Evolutionary conservation across 2,329 filamentous ascomycete species (phyloP).

Genomic region (Sphaerulina musiva): DNA sequence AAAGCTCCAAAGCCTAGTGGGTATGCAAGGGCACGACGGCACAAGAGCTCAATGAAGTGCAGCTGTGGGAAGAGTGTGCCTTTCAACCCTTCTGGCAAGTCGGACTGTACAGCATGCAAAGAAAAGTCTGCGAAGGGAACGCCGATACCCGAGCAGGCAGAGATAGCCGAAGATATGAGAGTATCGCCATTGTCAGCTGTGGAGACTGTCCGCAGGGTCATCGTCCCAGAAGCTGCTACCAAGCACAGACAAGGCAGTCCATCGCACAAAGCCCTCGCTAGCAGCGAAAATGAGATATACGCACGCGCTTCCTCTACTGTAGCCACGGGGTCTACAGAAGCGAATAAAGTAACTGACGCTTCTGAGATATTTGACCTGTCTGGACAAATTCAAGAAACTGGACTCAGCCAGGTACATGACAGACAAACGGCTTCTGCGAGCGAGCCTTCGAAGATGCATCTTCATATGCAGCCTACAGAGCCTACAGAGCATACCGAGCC

Average conservation of each 20-base stretch:
- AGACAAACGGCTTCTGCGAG: too few relatives aligned
- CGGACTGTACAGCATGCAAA: slow-evolving; percentile 8
- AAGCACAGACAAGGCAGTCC: not conserved
- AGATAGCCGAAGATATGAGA: not conserved
- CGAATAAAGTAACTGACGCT: too few relatives aligned
- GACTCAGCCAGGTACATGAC: too few relatives aligned
- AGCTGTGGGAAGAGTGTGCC: slow-evolving; percentile 10
- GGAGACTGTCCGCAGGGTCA: not conserved
- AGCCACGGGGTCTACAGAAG: too few relatives aligned
- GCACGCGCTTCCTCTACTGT: too few relatives aligned
- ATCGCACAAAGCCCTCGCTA: not conserved
- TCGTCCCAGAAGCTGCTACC: not conserved
- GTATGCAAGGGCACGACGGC: not conserved
- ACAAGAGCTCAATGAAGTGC: not conserved
- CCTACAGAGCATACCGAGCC: too few relatives aligned
- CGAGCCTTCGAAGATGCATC: too few relatives aligned
- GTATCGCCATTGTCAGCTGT: not conserved
- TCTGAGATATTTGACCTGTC: too few relatives aligned
- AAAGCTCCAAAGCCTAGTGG: not conserved
- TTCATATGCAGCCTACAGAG: too few relatives aligned
- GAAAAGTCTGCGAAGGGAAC: not conserved
- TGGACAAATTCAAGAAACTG: too few relatives aligned
- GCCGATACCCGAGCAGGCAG: not conserved
- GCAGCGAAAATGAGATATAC: not conserved
- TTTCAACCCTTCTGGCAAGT: slow-evolving; percentile 5